phyloP scores from a whole-genome alignment of 2,329 filamentous ascomycete species.

The Colletotrichum euphorbiae region DNA sequence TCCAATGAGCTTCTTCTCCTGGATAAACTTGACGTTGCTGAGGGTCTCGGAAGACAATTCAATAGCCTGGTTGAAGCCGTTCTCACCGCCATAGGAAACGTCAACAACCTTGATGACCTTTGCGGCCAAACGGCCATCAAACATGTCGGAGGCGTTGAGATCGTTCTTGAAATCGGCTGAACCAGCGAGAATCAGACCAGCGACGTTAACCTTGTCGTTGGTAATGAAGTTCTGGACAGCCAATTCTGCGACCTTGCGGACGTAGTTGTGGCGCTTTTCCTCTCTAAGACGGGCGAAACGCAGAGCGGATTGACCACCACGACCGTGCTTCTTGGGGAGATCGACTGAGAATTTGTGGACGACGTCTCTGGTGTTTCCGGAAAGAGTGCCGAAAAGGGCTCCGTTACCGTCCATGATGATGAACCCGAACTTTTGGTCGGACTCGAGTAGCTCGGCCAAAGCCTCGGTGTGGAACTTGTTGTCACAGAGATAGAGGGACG shows the following conservation, averaged over 20 bases:
- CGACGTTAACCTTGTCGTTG: conserved; percentile 97
- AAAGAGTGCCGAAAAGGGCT: conserved; percentile 94
- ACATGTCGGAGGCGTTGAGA: conserved; percentile 96
- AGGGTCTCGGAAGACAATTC: conserved; percentile 95
- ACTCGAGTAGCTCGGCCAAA: conserved; percentile 95
- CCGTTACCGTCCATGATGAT: conserved; percentile 99
- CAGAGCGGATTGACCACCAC: conserved; percentile 99
- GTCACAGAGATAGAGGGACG: conserved; percentile 98
- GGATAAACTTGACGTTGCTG: conserved; percentile 99
- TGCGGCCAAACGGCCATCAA: conserved; percentile 87
- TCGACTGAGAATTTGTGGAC: conserved; percentile 99
- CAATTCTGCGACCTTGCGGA: conserved; percentile 97
- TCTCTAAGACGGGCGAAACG: conserved; percentile 99
- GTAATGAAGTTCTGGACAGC: conserved; percentile 99
- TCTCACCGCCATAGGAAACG: conserved; percentile 98
- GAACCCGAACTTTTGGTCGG: conserved; percentile 99
- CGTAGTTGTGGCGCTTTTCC: conserved; percentile 99
- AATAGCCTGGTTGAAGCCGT: conserved; percentile 99
- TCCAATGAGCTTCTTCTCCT: conserved; percentile 99
- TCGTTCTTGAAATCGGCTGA: conserved; percentile 99
- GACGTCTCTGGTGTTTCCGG: conserved; percentile 96
- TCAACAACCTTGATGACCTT: conserved; percentile 99
- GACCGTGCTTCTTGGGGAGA: conserved; percentile 99
- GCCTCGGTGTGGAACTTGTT: conserved; percentile 99
- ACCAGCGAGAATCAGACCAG: conserved; percentile 93